These are phyloP conservation scores for Cyclotella baltica DNA, from an alignment of 108 stramenopile genomes.

Conservation along the genomic window DNA sequence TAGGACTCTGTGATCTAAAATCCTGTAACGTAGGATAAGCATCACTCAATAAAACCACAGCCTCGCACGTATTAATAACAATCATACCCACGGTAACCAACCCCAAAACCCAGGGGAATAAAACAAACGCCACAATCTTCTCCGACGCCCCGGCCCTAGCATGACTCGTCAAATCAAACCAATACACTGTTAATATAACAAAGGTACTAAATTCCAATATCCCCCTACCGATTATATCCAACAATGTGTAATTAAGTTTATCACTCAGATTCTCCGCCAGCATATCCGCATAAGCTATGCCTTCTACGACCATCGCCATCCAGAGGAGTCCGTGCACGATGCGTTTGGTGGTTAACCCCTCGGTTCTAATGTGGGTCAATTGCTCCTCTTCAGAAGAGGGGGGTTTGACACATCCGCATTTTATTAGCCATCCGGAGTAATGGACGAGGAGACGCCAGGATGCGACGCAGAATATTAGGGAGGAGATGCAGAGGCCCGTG, in stretches of 20 bases:
- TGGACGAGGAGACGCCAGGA: conserved; percentile 51
- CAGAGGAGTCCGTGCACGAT: conserved; percentile 38
- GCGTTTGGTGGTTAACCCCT: conserved; percentile 47
- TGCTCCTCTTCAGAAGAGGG: conserved; percentile 5
- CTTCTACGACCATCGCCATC: conserved; percentile 42
- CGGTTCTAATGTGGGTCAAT: conserved; percentile 22
- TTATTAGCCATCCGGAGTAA: conserved; percentile 34
- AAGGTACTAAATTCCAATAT: conserved; percentile 50
- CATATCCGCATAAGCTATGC: conserved; percentile 42
- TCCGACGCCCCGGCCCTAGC: conserved; percentile 39
- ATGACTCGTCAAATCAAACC: conserved; percentile 32
- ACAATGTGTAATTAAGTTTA: conserved; percentile 41
- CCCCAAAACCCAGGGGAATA: conserved; percentile 36
- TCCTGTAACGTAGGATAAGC: conserved; percentile 19
- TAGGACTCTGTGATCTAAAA: conserved; percentile 30
- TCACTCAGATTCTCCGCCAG: conserved; percentile 20
- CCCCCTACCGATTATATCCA: conserved; percentile 57
- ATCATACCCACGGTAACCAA: conserved; percentile 28
- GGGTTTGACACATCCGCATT: conserved; percentile 15
- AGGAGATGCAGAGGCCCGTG: conserved; percentile 43
- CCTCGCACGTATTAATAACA: conserved; percentile 26
- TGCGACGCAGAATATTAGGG: conserved; percentile 31
- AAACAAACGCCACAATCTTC: conserved; percentile 26
- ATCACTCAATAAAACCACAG: conserved; percentile 30
- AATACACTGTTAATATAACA: conserved; percentile 39